A percentile compares a stretch with the other conserved stretches of the same genome.
phyloP scores from a whole-genome alignment of 345 rosid genomes.

The Salix caprea region DNA sequence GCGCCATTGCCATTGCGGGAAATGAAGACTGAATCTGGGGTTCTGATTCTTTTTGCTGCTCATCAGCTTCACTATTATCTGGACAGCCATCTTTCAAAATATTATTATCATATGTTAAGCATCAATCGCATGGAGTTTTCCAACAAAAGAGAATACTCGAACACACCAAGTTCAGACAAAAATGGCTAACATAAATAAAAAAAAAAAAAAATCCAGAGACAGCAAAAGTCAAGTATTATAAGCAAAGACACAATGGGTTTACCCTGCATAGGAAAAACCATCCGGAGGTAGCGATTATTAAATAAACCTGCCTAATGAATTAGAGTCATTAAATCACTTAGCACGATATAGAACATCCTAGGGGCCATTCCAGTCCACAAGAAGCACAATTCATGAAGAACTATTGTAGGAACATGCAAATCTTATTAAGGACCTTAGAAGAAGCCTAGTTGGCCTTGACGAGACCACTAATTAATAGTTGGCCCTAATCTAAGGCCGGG shows the following conservation, averaged over 20 bases:
- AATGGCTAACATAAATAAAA: not conserved
- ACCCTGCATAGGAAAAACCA: not conserved
- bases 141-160: not conserved
- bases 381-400: not conserved
- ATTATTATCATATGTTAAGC: not conserved
- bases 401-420: not conserved
- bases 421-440: not conserved
- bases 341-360: not conserved
- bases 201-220: not conserved
- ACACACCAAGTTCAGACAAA: not conserved
- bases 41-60: conserved; percentile 58
- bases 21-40: conserved; percentile 38
- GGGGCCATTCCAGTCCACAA: not conserved
- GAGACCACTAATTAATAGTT: not conserved
- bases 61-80: conserved; percentile 65
- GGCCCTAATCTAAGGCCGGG: not conserved
- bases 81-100: conserved; percentile 13
- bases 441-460: not conserved
- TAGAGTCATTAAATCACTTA: not conserved
- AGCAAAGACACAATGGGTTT: not conserved
- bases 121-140: not conserved
- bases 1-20: conserved; percentile 44
- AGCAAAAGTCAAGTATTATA: not conserved
- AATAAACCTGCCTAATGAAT: not conserved
- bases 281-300: not conserved